Conservation (phyloP, 202 grass and related monocot species). For the Eragrostis tef region DNA sequence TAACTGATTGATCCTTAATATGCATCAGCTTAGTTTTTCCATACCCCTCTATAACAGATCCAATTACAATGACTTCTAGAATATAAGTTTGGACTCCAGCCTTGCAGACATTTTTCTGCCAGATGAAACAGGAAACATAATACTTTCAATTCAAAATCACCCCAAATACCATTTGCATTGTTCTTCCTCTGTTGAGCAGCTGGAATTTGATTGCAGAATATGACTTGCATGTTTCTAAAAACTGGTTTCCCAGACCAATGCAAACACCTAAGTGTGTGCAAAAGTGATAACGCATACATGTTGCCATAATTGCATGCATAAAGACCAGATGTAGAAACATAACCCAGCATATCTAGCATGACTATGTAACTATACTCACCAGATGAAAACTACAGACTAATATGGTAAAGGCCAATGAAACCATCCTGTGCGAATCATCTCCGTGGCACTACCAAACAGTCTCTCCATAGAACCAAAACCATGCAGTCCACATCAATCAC, state of each 20-base stretch:
- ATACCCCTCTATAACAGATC: neutral
- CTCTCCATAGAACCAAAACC: neutral
- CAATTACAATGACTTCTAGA: neutral
- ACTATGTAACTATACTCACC: neutral
- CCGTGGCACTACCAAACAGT: neutral
- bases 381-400: neutral
- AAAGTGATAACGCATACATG: neutral
- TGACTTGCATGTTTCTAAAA: neutral
- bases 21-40: neutral
- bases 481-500: neutral
- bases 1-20: neutral
- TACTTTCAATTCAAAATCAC: neutral
- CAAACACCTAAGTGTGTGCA: neutral
- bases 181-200: neutral
- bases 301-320: neutral
- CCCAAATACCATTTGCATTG: neutral
- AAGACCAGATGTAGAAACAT: neutral
- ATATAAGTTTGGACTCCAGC: neutral
- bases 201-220: neutral
- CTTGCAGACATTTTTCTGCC: neutral
- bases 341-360: neutral
- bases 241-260: neutral
- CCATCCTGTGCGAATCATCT: constrained; percentile 12
- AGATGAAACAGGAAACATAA: neutral
- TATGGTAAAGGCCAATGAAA: neutral